Evolutionary conservation across 1,284 basidiomycete genomes (phyloP), one percentile per base, ranked within the genome.

Genomic region (Ceratobasidium sp.): DNA sequence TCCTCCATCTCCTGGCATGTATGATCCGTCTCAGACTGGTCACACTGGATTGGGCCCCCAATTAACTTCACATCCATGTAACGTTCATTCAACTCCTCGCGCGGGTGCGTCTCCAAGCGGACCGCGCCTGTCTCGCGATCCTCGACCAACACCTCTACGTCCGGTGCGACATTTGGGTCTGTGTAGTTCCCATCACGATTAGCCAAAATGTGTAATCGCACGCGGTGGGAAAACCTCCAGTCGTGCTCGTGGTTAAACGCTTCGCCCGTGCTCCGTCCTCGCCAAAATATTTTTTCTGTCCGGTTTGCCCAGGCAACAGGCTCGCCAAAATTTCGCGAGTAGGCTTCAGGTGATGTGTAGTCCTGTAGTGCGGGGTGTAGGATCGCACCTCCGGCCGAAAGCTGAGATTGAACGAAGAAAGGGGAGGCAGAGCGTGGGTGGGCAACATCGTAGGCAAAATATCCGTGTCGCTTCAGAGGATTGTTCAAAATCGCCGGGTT

Each of bases 201-300:
- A 1, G 84, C 82, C 69, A 85, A 76, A n/a, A 83, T 77, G 70
- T 85, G 84, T 28, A 86, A 80, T 55, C 85, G 80, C 12, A 84
- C 81, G 12, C 86, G 84, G 80, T 87, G 86, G 4, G 83, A 84
- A 77, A 82, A 80, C 40, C 83, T 81, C 86, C 85, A 86, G 71
- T 85, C 84, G 15, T 83, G 81, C 69, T 84, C 81, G 40, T 79
- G 80, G 73, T 84, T 82, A 80, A 84, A 82, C 28, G 84, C 84
- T 78, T 86, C 86, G 26, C 87, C 86, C 0, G 86, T 87, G 9
- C 85, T 84, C 0, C 83, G 82, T 10, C 87, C 86, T 44, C 86
- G 82, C 87, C 87, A 87, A 79, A 86, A 86, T 33, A 87, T 77
- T 42, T 84, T 83, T 75, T 85, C 82, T 15, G 83, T 83, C 80